A percentile compares a stretch with the other conserved stretches of the same genome.
phyloP scores from a whole-genome alignment of 345 rosid genomes.

The Cochlearia excelsa region DNA sequence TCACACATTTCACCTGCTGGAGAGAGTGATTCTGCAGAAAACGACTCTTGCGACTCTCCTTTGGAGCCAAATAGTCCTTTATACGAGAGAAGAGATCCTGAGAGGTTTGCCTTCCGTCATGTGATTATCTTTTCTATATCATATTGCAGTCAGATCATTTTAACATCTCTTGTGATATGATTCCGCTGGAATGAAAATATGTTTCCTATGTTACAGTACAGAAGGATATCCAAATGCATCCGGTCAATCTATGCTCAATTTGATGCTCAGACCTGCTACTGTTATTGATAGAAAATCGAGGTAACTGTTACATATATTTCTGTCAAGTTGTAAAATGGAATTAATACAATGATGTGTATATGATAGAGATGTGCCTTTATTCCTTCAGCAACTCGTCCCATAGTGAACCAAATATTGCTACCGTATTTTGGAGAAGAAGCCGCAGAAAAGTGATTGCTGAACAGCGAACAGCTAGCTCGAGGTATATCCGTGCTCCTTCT shows the following conservation, averaged over 20 bases:
- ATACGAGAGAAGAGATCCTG: conserved; percentile 74
- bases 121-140: conserved; percentile 15
- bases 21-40: conserved; percentile 98
- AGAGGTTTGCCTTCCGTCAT: conserved; percentile 49
- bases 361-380: conserved; percentile 20
- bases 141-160: conserved; percentile 15
- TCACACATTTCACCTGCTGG: conserved; percentile 83
- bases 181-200: conserved; percentile 24
- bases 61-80: conserved; percentile 98
- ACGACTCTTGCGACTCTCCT: conserved; percentile 98
- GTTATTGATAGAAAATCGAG: conserved; percentile 65
- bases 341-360: conserved; percentile 9
- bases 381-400: conserved; percentile 59
- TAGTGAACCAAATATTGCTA: conserved; percentile 89
- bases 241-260: conserved; percentile 60
- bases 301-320: conserved; percentile 37
- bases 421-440: conserved; percentile 83
- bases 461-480: conserved; percentile 96
- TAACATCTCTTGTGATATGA: conserved; percentile 16
- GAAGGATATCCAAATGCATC: conserved; percentile 65
- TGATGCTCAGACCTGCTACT: conserved; percentile 55
- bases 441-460: conserved; percentile 92
- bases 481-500: conserved; percentile 48
- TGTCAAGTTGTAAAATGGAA: conserved; percentile 16
- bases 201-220: conserved; percentile 48